Conservation (phyloP, 192 early-diverging fungal species). For the Coemansia sp. region DNA sequence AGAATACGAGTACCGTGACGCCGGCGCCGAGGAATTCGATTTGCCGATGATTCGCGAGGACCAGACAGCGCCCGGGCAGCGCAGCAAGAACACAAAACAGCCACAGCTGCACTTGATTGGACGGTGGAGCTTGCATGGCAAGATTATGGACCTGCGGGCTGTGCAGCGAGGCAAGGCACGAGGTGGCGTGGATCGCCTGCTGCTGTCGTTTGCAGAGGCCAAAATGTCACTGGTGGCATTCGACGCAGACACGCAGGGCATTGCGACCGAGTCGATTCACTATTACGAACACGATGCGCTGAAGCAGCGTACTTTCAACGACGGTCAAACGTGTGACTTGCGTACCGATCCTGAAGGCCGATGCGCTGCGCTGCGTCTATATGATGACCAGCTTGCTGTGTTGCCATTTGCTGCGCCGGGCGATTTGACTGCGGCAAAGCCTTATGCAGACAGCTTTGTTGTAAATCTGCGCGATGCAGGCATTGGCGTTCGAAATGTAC, state of each 20-base stretch:
- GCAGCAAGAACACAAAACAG: constrained; percentile 20
- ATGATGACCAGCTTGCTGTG: constrained; percentile 84
- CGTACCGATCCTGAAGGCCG: constrained; percentile 82
- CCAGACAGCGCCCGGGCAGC: neutral
- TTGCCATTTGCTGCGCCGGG: constrained; percentile 81
- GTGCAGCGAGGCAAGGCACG: constrained; percentile 25
- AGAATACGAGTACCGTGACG: constrained; percentile 32
- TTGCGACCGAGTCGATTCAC: constrained; percentile 94
- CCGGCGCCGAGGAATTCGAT: constrained; percentile 32
- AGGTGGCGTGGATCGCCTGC: constrained; percentile 29
- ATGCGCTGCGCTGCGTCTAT: constrained; percentile 87
- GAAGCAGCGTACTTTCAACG: constrained; percentile 62
- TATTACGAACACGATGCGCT: constrained; percentile 94
- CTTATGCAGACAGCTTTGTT: constrained; percentile 72
- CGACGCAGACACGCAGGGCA: constrained; percentile 66
- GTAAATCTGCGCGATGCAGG: constrained; percentile 63
- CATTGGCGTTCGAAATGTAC: constrained; percentile 69
- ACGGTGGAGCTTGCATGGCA: constrained; percentile 48
- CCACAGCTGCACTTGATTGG: constrained; percentile 44
- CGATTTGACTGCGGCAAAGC: constrained; percentile 49
- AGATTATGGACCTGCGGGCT: constrained; percentile 39
- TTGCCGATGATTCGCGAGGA: constrained; percentile 43
- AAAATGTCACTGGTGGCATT: constrained; percentile 93
- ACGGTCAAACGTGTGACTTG: constrained; percentile 38
- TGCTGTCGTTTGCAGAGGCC: constrained; percentile 49